A percentile compares a stretch with the other conserved stretches of the same genome.
These are phyloP conservation scores for Alternaria gansuensis DNA, from an alignment of 2,329 filamentous ascomycete genomes.

Conservation along the genomic window DNA sequence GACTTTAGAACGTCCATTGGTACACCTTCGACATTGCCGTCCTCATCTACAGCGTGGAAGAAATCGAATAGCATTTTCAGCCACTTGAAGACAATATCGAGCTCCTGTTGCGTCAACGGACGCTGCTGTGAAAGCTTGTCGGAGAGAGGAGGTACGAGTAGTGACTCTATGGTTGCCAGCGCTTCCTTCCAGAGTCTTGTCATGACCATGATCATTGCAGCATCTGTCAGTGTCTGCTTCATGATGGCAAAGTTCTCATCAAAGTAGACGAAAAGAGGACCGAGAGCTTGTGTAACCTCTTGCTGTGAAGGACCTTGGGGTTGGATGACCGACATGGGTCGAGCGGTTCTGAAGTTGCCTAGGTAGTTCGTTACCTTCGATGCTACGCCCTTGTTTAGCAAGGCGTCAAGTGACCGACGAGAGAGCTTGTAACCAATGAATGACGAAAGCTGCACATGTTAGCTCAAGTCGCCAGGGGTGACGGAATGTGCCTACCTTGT, in stretches of 20 bases:
- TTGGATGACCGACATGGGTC: conserved; percentile 60
- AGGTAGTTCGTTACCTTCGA: conserved; percentile 69
- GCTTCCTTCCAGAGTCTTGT: conserved; percentile 98
- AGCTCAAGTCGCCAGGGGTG: conserved; percentile 11
- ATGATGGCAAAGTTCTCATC: conserved; percentile 99
- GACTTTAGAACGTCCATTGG: conserved; percentile 92
- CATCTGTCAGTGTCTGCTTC: conserved; percentile 93
- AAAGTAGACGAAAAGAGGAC: conserved; percentile 90
- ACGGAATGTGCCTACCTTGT: conserved; percentile 73
- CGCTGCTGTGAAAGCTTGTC: conserved; percentile 91
- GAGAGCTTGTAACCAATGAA: conserved; percentile 94
- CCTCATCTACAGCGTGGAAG: conserved; percentile 91
- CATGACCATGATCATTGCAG: conserved; percentile 99
- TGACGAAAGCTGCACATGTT: conserved; percentile 73
- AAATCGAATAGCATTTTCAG: conserved; percentile 89
- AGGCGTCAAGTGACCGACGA: conserved; percentile 75
- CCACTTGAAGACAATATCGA: conserved; percentile 96
- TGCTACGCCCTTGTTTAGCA: conserved; percentile 77
- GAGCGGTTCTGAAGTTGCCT: conserved; percentile 65
- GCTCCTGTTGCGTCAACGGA: conserved; percentile 83
- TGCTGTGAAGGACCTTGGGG: conserved; percentile 69
- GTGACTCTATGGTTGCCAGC: conserved; percentile 84
- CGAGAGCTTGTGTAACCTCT: conserved; percentile 82
- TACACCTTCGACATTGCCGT: conserved; percentile 85
- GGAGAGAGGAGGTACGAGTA: conserved; percentile 91